Conservation (phyloP, 2,329 filamentous ascomycete genomes). For the Seiridium unicorne region DNA sequence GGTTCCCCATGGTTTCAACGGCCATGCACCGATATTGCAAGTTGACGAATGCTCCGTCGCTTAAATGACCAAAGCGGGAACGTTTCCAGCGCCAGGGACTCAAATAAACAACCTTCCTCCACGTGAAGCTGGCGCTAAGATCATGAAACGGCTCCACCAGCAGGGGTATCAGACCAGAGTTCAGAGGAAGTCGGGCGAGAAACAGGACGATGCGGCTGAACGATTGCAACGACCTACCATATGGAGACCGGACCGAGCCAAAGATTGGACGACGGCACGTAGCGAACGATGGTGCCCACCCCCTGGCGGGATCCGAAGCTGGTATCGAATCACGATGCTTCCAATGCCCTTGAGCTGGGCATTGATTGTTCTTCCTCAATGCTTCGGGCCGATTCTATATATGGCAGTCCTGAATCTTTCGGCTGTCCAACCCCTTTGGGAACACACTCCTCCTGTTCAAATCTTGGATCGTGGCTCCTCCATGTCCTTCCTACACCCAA, state of each 20-base stretch:
- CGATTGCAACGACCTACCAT: not conserved
- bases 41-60: not conserved
- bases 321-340: not conserved
- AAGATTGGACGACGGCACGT: not conserved
- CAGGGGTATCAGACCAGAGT: not conserved
- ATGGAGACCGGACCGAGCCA: not conserved
- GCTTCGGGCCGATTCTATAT: no score
- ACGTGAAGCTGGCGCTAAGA: not conserved
- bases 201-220: not conserved
- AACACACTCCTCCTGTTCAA: no score
- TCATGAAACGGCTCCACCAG: conserved; percentile 3
- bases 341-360: no score
- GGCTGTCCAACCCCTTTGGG: no score
- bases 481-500: no score
- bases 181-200: not conserved
- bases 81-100: conserved; percentile 5
- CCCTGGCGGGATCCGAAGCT: not conserved
- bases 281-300: not conserved
- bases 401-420: no score
- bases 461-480: no score
- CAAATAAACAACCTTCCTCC: conserved; percentile 3
- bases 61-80: not conserved
- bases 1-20: conserved; percentile 1
- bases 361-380: no score
- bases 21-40: conserved; percentile 3